A percentile compares a stretch with the other conserved stretches of the same genome.
Evolutionary conservation across 1,284 basidiomycete species (phyloP).

Genomic region (Gomphus bonarii): DNA sequence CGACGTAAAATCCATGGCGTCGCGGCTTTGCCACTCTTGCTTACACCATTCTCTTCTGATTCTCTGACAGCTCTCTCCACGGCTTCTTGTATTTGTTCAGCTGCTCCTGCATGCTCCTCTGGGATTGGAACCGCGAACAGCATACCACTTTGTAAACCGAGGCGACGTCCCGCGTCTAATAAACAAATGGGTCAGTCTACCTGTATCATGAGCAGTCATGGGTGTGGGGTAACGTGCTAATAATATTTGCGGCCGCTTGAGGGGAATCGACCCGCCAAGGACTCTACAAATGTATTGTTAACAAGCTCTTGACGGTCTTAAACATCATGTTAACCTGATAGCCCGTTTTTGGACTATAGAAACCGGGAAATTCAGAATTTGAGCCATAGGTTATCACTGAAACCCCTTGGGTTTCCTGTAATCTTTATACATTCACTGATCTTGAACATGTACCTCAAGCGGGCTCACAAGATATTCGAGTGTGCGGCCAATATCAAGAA

Average conservation of each 20-base stretch:
- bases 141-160: conserved; percentile 62
- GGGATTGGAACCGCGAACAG: conserved; percentile 92
- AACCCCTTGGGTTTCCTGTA: conserved; percentile 91
- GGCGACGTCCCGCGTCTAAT: conserved; percentile 47
- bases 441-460: not conserved
- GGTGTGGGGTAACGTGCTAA: conserved; percentile 12
- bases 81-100: conserved; percentile 63
- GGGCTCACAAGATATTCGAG: conserved; percentile 79
- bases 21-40: conserved; percentile 78
- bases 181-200: not conserved
- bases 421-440: not conserved
- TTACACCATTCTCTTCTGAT: conserved; percentile 74
- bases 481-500: conserved; percentile 91
- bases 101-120: conserved; percentile 55
- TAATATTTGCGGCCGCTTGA: conserved; percentile 13
- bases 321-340: conserved; percentile 46
- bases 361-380: conserved; percentile 84
- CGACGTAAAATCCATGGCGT: conserved; percentile 92
- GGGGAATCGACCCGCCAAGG: conserved; percentile 22
- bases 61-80: conserved; percentile 85
- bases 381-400: conserved; percentile 78
- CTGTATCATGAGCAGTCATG: not conserved
- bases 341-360: conserved; percentile 82
- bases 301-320: not conserved
- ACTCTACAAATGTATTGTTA: conserved; percentile 14